Percentiles rank a stretch among this genome's conserved stretches.
Evolutionary conservation across 129 eudicot genomes (phyloP).

Genomic region (Logfia minima): DNA sequence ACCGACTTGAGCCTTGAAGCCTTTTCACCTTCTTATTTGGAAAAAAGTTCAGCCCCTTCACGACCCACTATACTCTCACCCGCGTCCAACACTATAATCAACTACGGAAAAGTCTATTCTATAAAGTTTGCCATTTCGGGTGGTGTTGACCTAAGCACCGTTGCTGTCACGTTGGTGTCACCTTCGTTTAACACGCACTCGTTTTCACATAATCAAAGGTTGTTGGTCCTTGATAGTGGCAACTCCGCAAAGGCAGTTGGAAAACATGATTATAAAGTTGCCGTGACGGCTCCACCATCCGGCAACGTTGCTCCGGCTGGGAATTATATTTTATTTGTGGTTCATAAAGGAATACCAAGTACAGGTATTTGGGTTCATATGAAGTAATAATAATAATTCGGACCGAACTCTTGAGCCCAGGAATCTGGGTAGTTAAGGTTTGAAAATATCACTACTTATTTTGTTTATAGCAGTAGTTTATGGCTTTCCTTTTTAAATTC

Average conservation of each 20-base stretch:
- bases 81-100: conserved; percentile 18
- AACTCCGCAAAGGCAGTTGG: conserved; percentile 30
- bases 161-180: conserved; percentile 57
- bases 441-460: not conserved
- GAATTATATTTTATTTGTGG: conserved; percentile 52
- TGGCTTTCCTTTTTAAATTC: not conserved
- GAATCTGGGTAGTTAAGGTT: not conserved
- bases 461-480: conserved; percentile 1
- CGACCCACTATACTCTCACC: conserved; percentile 58
- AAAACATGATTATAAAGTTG: conserved; percentile 24
- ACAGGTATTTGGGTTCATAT: conserved; percentile 65
- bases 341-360: conserved; percentile 64
- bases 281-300: conserved; percentile 41
- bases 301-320: conserved; percentile 59
- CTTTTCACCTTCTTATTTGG: conserved; percentile 56
- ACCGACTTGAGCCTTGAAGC: conserved; percentile 70
- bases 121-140: conserved; percentile 39
- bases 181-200: conserved; percentile 72
- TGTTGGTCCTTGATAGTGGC: conserved; percentile 35
- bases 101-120: conserved; percentile 27
- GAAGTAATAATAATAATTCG: conserved; percentile 1
- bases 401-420: not conserved
- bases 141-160: conserved; percentile 10
- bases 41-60: conserved; percentile 6
- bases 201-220: conserved; percentile 66